Base-by-base conservation (phyloP, 1,284 basidiomycete species). In the Volvariella surrecta region DNA sequence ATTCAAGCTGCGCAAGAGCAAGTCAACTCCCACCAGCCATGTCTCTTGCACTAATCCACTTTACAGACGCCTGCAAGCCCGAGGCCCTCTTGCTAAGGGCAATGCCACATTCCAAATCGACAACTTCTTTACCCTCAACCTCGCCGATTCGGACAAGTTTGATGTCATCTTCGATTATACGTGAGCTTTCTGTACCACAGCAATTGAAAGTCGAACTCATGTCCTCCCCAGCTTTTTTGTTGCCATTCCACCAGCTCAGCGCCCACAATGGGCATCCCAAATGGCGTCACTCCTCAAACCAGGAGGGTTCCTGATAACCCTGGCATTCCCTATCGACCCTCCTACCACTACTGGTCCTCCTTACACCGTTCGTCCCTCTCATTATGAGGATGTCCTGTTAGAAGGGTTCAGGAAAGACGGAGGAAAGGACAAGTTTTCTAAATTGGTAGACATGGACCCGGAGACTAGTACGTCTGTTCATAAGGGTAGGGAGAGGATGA, bases 111-210 rank as follows among this genome's bases (percentile, higher is more conserved):
- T 79, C 48, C 50, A 66, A 37, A 49, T 56, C 9, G 59, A 52
- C 2, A 74, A 83, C 54, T 85, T 84, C 59, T 83, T 85, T 61
- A 55, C 57, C 2, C 56, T 68, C 42, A 47, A 49, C 21, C 52
- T 64, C 9, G 52, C 66, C 1, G 64, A 68, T 3, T 58, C 64
- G 13, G 58, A 69, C 28, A 55, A 54, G 10, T 81, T 74, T 50
- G 75, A 80, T 48, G 51, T 85, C 8, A 63, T 82, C 8, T 80
- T 78, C 50, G 82, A 85, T 54, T 81, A 82, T 54, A 83, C 81
- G 80, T 82, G n/a, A 8, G 10, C 38, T 16, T n/a, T 16, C 9
- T 13, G n/a, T 13, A 39, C 20, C 11, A 6, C 20, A 19, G 17
- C 22, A n/a, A 6, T 13, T 20, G n/a, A 21, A 4, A n/a, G 35